Base-by-base conservation (phyloP, 495 filamentous ascomycete genomes). In the Alectoria sarmentosa region DNA sequence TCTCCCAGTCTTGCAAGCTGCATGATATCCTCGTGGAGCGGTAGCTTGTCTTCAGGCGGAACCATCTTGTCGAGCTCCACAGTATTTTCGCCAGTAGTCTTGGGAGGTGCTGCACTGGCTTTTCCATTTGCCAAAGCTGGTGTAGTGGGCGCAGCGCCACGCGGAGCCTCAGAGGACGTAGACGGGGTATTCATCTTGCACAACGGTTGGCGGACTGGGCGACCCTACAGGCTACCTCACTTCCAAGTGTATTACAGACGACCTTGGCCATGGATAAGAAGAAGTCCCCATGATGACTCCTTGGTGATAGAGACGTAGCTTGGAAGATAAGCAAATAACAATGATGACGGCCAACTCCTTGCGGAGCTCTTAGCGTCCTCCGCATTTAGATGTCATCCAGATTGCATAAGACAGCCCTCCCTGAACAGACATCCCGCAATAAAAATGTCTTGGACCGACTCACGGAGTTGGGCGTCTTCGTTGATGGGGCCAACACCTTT, bases 1-100 rank as follows among this genome's bases (percentile, higher is more conserved):
- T 98, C 93, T 37, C 94, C 94, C 65, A 94, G 73, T 59, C 93
- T 83, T 42, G 94, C 90, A 70, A 97, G 82, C 76, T 97, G 93
- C 91, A 98, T 96, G 60, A 98, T 87, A 79, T 98, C 94, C 63
- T 91, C 84, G 62, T 90, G 89, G 2, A 88, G 59, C 7, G 86
- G 84, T 39, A 86, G 76, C 54, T 76, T 77, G 23, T 75, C 74
- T 68, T 76, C 77, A 41, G 70, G 68, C 23, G 48, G 74, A 26
- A 79, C 80, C 73, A 92, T 83, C 64, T 77, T 81, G 60, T 86
- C 85, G 61, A 93, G 78, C 74, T 92, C 90, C 70, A 92, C 77
- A 63, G 83, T 84, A 64, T 79, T 82, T 73, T 83, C 69, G 21
- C 65, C 68, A 37, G 68, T 83, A 42, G 86, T 74, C 71, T 84